phyloP scores from a whole-genome alignment of 257 asterid genomes.

The Penstemon newberryi region DNA sequence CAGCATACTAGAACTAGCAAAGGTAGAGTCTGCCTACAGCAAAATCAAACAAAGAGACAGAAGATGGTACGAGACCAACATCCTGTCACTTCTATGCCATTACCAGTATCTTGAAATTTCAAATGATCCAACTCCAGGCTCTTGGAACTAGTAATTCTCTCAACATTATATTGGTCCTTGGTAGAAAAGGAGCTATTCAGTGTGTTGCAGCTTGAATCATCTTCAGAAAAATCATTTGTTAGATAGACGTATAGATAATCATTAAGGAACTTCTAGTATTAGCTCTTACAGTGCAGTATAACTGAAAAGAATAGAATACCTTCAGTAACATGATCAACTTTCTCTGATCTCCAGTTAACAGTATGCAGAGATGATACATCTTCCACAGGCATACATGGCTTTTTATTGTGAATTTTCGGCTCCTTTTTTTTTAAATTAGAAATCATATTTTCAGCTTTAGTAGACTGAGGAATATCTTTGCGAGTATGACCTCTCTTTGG shows the following conservation, averaged over 20 bases:
- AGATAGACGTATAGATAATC: conserved; percentile 16
- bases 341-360: conserved; percentile 33
- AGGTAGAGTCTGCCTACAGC: conserved; percentile 8
- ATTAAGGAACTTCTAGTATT: conserved; percentile 12
- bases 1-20: not conserved
- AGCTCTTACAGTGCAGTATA: conserved; percentile 21
- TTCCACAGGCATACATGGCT: conserved; percentile 28
- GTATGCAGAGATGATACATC: conserved; percentile 35
- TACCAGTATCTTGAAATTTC: conserved; percentile 35
- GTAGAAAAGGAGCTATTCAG: conserved; percentile 29
- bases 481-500: conserved; percentile 39
- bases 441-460: conserved; percentile 28
- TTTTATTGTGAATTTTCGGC: conserved; percentile 32
- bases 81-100: conserved; percentile 43
- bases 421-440: conserved; percentile 27
- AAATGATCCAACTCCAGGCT: conserved; percentile 31
- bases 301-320: conserved; percentile 42
- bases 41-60: conserved; percentile 18
- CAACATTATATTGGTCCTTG: conserved; percentile 33
- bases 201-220: conserved; percentile 37
- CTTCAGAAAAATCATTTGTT: conserved; percentile 37
- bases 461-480: conserved; percentile 33
- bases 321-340: conserved; percentile 41
- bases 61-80: conserved; percentile 41
- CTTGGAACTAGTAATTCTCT: conserved; percentile 36